Evolutionary conservation across 176 grass and related monocot genomes (phyloP), one percentile per base, ranked within the genome.

Genomic region (Phyllostachys edulis): DNA sequence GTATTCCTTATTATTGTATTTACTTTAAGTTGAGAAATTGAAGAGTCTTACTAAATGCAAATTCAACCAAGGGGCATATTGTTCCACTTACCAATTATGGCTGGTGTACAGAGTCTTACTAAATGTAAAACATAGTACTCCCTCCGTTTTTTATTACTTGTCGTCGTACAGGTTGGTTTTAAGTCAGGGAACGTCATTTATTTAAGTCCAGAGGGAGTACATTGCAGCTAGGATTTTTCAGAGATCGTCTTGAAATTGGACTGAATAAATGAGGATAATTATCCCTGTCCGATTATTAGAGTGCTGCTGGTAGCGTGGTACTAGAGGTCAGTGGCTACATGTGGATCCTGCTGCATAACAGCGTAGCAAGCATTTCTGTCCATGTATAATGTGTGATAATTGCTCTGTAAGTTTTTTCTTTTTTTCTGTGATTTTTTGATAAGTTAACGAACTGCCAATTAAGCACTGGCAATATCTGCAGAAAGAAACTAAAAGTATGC

Each of bases 31-130:
- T 75, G 29, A 75, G 32, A 64, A 71, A 47, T 63, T 71, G 29
- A 49, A n/a, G n/a, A n/a, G n/a, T n/a, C n/a, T n/a, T n/a, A n/a
- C n/a, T n/a, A n/a, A n/a, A n/a, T n/a, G 39, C 54, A 73, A 23
- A 62, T 62, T 69, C 14, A 50, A 79, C 65, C 75, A 85, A 71
- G 20, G 26, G 51, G 39, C 42, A 10, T 73, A 44, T 61, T 73
- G 5, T 46, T 37, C 46, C 34, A 54, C 32, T n/a, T 16, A 24
- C 20, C 63, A 40, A 4, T 68, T 39, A 80, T 9, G 61, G 5
- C 26, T n/a, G 10, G 12, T 46, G 41, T 29, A 49, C 0, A 10
- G 34, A 62, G 6, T 71, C 54, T 62, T 67, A 20, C 46, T 66
- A 65, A 36, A 76, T 66, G n/a, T 27, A 37, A 70, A 70, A 39